Base-by-base conservation (phyloP, 2,329 filamentous ascomycete genomes). In the Coniochaeta sp. region DNA sequence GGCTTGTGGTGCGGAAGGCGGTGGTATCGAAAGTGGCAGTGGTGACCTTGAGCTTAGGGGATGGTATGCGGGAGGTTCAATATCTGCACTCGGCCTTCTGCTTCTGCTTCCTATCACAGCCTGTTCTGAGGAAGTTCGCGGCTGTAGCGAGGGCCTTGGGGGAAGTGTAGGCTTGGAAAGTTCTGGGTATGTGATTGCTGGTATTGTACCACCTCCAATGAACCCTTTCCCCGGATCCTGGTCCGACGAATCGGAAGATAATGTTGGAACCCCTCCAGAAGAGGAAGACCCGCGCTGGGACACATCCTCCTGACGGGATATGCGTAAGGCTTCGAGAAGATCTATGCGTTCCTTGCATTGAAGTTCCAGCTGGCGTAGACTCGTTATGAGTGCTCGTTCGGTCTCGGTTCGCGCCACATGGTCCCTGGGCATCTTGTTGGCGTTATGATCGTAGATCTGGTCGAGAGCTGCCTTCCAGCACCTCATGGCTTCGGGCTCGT, bases 291-390 rank as follows among this genome's bases (percentile, higher is more conserved):
- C 69, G 63, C 73, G 70, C 12, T 69, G 63, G 22, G 63, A 58
- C 1, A 69, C 62, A 44, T 75, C 72, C 19, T 79, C 81, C 62
- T 79, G 72, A 60, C 84, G 77, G n/a, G 85, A 87, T 64, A 89
- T 79, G 62, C 87, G 85, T 61, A 98, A 77, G 7, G 93, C 89
- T 70, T 95, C 89, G 7, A 98, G 81, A 36, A 98, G 79, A 71
- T 96, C 91, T 58, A 97, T 91, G 57, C 93, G 85, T 74, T 98
- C 93, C 73, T 95, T 93, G 74, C 93, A 97, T 74, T 97, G 93
- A 64, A 93, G 72, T 71, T 98, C 92, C 69, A 98, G 83, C 68
- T 92, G 83, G 61, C 86, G 85, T 62, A 98, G 76, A 57, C 92
- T 96, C 60, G 95, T 89, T 59, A 90, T 83, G 60, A 98, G 76